Conservation (phyloP, 2,329 filamentous ascomycete species). For the Sporothrix brunneoviolacea region DNA sequence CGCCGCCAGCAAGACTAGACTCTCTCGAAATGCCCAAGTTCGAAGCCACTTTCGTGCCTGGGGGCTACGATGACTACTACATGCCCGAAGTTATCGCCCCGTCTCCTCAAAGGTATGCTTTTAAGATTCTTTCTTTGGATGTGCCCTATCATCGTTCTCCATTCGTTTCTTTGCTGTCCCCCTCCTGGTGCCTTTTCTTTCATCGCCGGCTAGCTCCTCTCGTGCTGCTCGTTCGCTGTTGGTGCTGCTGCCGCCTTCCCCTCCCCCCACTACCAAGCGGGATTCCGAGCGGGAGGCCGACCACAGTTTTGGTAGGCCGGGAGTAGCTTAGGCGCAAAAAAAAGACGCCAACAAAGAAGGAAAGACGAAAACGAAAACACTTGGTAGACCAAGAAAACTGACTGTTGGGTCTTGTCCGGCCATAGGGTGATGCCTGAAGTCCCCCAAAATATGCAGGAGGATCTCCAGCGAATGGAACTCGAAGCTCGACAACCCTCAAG, state of each 20-base stretch:
- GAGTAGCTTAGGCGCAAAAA: slow-evolving; percentile 13
- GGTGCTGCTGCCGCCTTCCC: slow-evolving; percentile 3
- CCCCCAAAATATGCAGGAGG: slow-evolving; percentile 93
- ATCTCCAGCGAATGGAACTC: slow-evolving; percentile 83
- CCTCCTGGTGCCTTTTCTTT: not conserved
- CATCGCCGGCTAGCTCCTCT: not conserved
- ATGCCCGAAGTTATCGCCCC: slow-evolving; percentile 53
- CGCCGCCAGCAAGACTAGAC: slow-evolving; percentile 16
- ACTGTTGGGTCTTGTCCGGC: slow-evolving; percentile 28
- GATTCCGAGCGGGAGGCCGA: not conserved
- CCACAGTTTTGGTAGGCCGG: slow-evolving; percentile 2
- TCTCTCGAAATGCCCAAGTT: slow-evolving; percentile 36
- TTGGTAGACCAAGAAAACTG: slow-evolving; percentile 27
- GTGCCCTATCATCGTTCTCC: not conserved
- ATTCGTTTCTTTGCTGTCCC: not conserved
- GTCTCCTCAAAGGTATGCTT: slow-evolving; percentile 43
- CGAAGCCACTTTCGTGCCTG: slow-evolving; percentile 50
- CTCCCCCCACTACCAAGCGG: slow-evolving; percentile 13
- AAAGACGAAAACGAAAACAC: slow-evolving; percentile 3
- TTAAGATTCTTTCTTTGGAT: not conserved
- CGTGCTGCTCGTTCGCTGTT: not conserved
- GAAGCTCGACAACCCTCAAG: slow-evolving; percentile 53
- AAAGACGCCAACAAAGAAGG: slow-evolving; percentile 3
- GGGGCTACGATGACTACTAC: slow-evolving; percentile 50
- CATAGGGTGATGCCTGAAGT: slow-evolving; percentile 88